Conservation (phyloP, 805 yeast genomes). For the Candida wancherniae region DNA sequence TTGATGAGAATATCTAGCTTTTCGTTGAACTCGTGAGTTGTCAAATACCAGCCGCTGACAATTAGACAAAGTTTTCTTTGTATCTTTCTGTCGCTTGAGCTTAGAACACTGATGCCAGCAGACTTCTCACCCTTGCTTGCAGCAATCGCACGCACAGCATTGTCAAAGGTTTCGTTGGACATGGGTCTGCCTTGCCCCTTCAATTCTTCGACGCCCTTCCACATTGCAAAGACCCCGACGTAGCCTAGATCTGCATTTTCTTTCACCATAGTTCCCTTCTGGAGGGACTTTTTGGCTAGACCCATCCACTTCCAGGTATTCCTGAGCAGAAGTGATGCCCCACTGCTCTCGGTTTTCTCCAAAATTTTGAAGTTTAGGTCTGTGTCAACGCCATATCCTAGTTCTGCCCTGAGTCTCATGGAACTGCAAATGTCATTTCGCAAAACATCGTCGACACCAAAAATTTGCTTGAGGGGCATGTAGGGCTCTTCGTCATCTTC, state of each 20-base stretch:
- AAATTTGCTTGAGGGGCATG: conserved; percentile 25
- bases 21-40: conserved; percentile 68
- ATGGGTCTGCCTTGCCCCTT: conserved; percentile 41
- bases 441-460: conserved; percentile 42
- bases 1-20: conserved; percentile 53
- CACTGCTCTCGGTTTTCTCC: conserved; percentile 46
- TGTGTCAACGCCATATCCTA: conserved; percentile 71
- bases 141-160: conserved; percentile 50
- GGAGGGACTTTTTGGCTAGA: conserved; percentile 60
- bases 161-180: conserved; percentile 40
- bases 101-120: conserved; percentile 42
- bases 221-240: conserved; percentile 83
- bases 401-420: conserved; percentile 64
- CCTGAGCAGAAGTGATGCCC: conserved; percentile 49
- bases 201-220: conserved; percentile 66
- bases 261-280: conserved; percentile 61
- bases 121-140: conserved; percentile 44
- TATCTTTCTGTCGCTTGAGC: conserved; percentile 47
- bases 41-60: conserved; percentile 88
- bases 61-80: conserved; percentile 76
- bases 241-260: conserved; percentile 75
- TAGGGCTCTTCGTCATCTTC: conserved; percentile 19
- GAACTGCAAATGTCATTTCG: conserved; percentile 69
- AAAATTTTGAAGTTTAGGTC: conserved; percentile 56
- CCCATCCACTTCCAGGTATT: conserved; percentile 92